Evolutionary conservation across 2,329 filamentous ascomycete species (phyloP).

Genomic region (Pyricularia pennisetigena): DNA sequence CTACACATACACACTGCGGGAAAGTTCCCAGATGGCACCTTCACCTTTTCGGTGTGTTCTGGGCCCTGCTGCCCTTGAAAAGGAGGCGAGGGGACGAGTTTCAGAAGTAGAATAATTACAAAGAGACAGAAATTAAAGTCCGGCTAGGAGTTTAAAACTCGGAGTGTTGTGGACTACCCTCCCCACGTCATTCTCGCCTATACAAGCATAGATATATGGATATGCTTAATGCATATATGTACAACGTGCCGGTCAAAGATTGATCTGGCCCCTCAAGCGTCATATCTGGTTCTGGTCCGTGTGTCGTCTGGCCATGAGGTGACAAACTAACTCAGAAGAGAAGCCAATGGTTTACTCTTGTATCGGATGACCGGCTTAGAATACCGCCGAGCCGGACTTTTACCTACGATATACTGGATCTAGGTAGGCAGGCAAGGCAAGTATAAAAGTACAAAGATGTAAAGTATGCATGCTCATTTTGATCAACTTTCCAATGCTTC

Average conservation of each 20-base stretch:
- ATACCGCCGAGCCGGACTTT: neutral
- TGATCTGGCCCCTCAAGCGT: neutral
- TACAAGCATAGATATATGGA: neutral
- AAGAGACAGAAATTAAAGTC: neutral
- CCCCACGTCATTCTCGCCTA: neutral
- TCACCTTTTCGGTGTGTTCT: neutral
- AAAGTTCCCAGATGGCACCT: neutral
- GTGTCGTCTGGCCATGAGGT: neutral
- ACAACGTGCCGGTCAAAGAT: neutral
- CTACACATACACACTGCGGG: neutral
- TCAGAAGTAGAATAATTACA: neutral
- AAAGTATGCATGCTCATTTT: neutral
- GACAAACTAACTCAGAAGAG: neutral
- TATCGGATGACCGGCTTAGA: neutral
- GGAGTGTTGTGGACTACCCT: neutral
- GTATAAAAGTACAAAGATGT: neutral
- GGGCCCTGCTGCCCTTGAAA: too few relatives aligned
- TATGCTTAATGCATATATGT: neutral
- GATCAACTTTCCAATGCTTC: too few relatives aligned
- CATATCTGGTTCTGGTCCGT: neutral
- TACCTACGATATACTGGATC: neutral
- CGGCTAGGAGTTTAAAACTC: neutral
- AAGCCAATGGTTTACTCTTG: neutral
- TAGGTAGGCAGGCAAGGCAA: neutral
- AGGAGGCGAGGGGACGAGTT: neutral